A percentile compares a stretch with the other conserved stretches of the same genome.
These are phyloP conservation scores for Cryphonectria radicalis DNA, from an alignment of 2,329 filamentous ascomycete species.

Conservation along the genomic window DNA sequence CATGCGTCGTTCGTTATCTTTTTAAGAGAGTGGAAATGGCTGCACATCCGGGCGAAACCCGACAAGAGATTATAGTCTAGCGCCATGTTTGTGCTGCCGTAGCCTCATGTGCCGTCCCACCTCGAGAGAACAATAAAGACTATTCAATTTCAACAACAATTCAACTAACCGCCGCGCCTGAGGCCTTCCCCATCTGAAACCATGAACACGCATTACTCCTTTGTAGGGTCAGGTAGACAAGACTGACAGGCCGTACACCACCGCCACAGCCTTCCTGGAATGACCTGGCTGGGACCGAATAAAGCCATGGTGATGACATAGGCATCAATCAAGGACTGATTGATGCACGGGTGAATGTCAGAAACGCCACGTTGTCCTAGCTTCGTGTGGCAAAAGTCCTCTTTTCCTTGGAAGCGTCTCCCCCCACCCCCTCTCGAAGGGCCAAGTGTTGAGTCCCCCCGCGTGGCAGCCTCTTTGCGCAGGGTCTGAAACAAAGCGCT, in stretches of 20 bases:
- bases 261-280: not conserved
- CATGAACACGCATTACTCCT: not conserved
- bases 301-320: not conserved
- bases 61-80: not conserved
- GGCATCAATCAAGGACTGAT: not conserved
- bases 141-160: too few species aligned
- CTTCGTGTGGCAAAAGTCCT: not conserved
- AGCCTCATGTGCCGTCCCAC: not conserved
- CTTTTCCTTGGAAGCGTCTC: not conserved
- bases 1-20: not conserved
- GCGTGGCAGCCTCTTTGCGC: not conserved
- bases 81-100: not conserved
- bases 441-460: not conserved
- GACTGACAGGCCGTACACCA: not conserved
- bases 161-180: not conserved
- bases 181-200: not conserved
- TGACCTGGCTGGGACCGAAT: not conserved
- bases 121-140: not conserved
- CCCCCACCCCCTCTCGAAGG: not conserved
- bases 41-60: not conserved
- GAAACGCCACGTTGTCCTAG: not conserved
- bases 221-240: not conserved
- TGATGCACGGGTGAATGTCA: slow-evolving; percentile 1
- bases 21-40: not conserved
- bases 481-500: not conserved